A percentile compares a stretch with the other conserved stretches of the same genome.
Conservation (phyloP, 2,329 filamentous ascomycete species). For the Podosphaera leucotricha region DNA sequence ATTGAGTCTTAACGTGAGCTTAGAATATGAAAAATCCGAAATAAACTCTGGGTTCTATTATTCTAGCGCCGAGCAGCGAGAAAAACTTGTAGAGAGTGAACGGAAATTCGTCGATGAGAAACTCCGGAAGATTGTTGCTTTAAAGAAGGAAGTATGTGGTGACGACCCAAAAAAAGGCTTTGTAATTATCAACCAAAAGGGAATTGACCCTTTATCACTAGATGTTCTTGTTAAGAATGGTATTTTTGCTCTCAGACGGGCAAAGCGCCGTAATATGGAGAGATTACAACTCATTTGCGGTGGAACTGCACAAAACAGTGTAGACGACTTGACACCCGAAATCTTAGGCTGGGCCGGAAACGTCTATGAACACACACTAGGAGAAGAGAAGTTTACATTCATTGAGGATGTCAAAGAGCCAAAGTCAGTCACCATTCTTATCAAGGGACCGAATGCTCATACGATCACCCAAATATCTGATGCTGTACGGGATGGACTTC, state of each 20-base stretch:
- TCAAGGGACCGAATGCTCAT: constrained; percentile 94
- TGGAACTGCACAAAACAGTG: constrained; percentile 79
- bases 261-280: constrained; percentile 98
- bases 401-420: constrained; percentile 96
- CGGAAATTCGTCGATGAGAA: constrained; percentile 89
- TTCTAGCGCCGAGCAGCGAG: constrained; percentile 83
- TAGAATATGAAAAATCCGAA: constrained; percentile 98
- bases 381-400: constrained; percentile 98
- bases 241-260: constrained; percentile 78
- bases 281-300: constrained; percentile 86
- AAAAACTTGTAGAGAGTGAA: constrained; percentile 96
- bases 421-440: constrained; percentile 90
- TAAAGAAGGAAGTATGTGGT: constrained; percentile 95
- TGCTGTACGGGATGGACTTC: constrained; percentile 78
- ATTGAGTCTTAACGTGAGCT: constrained; percentile 79
- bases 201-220: constrained; percentile 85
- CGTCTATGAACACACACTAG: constrained; percentile 91
- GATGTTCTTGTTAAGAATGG: constrained; percentile 96
- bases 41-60: constrained; percentile 99
- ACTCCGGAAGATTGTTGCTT: constrained; percentile 85
- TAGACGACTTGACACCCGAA: constrained; percentile 73
- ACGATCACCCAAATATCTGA: constrained; percentile 95
- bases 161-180: constrained; percentile 86
- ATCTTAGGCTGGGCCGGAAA: constrained; percentile 86
- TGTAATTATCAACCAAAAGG: constrained; percentile 97